phyloP scores from a whole-genome alignment of 805 yeast genomes.

The Saturnispora besseyi region DNA sequence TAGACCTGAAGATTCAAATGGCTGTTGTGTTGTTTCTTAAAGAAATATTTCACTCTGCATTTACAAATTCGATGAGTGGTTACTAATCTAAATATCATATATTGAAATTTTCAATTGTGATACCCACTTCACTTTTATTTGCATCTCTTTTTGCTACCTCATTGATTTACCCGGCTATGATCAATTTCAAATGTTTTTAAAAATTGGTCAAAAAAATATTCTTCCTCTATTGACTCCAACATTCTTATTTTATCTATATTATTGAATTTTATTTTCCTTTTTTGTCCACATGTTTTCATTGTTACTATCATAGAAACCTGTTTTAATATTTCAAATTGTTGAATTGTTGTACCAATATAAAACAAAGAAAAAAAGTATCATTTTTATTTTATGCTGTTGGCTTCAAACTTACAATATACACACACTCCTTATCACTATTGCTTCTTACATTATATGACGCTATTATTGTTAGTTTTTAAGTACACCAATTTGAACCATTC shows the following conservation, averaged over 20 bases:
- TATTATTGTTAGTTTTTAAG: no score
- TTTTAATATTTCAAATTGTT: no score
- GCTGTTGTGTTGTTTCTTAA: slow-evolving; percentile 29
- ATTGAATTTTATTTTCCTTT: background rate
- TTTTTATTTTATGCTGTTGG: no score
- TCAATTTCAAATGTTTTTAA: background rate
- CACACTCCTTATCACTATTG: no score
- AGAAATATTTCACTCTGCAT: background rate
- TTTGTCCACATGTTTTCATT: background rate
- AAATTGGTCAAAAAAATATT: background rate
- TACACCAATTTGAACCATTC: no score
- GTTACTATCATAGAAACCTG: no score
- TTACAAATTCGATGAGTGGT: background rate
- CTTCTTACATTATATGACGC: no score
- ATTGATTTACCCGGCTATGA: background rate
- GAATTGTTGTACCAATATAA: no score
- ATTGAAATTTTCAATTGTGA: background rate
- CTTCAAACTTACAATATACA: no score
- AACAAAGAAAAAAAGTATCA: no score
- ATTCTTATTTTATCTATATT: background rate
- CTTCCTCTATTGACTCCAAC: background rate
- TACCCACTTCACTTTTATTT: background rate
- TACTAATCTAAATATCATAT: background rate
- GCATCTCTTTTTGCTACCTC: background rate
- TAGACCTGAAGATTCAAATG: slow-evolving; percentile 32